These are phyloP conservation scores for Populus davidiana DNA, from an alignment of 345 rosid genomes.

Conservation along the genomic window DNA sequence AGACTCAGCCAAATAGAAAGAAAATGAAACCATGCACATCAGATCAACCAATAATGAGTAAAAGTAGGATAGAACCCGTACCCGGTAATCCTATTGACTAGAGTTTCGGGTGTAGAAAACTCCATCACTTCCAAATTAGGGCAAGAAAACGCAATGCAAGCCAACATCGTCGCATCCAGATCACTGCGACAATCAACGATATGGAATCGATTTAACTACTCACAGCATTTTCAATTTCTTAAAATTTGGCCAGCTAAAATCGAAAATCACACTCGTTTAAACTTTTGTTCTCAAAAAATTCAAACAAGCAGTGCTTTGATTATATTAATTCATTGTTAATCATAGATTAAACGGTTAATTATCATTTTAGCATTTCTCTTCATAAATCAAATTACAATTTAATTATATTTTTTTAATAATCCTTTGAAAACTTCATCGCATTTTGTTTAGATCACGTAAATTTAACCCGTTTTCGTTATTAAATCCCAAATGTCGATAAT, in stretches of 20 bases:
- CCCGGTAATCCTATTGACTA: slow-evolving; percentile 88
- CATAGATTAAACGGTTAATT: neutral
- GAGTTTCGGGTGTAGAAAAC: slow-evolving; percentile 48
- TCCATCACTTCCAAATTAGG: slow-evolving; percentile 84
- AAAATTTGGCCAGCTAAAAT: neutral
- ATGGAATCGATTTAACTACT: neutral
- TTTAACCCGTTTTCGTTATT: neutral
- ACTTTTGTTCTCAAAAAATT: neutral
- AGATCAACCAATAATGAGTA: neutral
- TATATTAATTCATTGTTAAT: neutral
- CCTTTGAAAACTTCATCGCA: neutral
- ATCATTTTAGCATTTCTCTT: neutral
- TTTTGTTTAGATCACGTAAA: neutral
- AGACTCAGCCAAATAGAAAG: neutral
- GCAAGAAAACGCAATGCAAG: slow-evolving; percentile 95
- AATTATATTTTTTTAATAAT: neutral
- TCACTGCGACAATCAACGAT: slow-evolving; percentile 52
- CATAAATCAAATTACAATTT: neutral
- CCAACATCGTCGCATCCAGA: slow-evolving; percentile 80
- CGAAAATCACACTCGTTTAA: neutral
- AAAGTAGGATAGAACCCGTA: slow-evolving; percentile 22
- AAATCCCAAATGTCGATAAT: neutral
- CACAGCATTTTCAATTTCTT: neutral
- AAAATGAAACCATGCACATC: neutral
- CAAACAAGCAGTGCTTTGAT: neutral